These are phyloP conservation scores for Naganishia vishniacii DNA, from an alignment of 768 basidiomycete species.

Conservation along the genomic window DNA sequence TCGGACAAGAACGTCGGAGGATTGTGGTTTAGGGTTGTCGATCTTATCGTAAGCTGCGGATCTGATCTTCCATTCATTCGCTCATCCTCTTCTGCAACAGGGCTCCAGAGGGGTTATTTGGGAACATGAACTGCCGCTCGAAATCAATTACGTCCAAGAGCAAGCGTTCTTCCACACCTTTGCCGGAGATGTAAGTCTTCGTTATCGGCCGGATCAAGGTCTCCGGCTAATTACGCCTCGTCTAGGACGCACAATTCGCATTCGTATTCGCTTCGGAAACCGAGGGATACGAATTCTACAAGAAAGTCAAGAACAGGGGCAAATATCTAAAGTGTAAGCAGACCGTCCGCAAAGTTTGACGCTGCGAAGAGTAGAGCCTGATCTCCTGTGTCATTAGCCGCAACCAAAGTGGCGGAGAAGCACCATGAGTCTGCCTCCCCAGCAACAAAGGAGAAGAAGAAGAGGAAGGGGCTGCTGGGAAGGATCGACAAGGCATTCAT, in stretches of 20 bases:
- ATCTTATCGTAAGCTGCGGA: no score
- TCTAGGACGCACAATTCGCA: constrained; percentile 80
- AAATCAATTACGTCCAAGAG: constrained; percentile 74
- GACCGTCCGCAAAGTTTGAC: not conserved
- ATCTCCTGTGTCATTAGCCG: constrained; percentile 11
- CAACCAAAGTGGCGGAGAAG: constrained; percentile 20
- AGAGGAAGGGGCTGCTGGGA: constrained; percentile 55
- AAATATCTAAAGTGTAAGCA: constrained; percentile 55
- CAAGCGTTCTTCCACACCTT: constrained; percentile 89
- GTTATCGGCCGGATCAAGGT: not conserved
- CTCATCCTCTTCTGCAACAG: no score
- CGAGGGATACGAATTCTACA: constrained; percentile 77
- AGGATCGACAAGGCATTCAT: constrained; percentile 91
- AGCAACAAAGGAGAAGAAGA: constrained; percentile 38
- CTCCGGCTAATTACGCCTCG: not conserved
- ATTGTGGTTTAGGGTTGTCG: constrained; percentile 70
- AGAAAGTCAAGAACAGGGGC: constrained; percentile 66
- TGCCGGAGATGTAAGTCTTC: constrained; percentile 73
- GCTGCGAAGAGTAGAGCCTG: not conserved
- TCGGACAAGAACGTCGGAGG: constrained; percentile 58
- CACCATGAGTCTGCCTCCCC: not conserved
- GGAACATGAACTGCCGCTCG: constrained; percentile 84
- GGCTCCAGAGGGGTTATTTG: constrained; percentile 84
- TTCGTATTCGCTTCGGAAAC: constrained; percentile 80
- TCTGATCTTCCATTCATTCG: constrained; percentile 50